These are phyloP conservation scores for Bacidia rubella DNA, from an alignment of 495 filamentous ascomycete species.

Conservation along the genomic window DNA sequence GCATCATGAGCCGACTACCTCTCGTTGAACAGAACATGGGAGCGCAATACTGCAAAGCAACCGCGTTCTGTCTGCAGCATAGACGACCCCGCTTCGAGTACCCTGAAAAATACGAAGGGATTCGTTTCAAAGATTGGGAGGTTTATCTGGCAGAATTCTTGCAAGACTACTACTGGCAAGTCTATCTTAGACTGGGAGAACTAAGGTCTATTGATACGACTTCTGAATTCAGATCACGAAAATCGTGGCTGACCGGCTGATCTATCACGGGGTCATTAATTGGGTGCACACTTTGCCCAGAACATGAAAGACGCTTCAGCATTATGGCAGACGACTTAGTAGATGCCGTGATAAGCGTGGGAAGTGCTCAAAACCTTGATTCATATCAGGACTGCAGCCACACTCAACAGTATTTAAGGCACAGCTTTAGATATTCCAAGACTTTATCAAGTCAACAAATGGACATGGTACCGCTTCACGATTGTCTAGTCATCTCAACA, in stretches of 20 bases:
- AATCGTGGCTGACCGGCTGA: not conserved
- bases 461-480: too few relatives aligned
- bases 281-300: not conserved
- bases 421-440: too few relatives aligned
- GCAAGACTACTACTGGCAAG: conserved; percentile 7
- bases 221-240: not conserved
- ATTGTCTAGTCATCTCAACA: too few relatives aligned
- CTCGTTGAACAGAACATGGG: conserved; percentile 9
- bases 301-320: not conserved
- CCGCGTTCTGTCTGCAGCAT: conserved; percentile 8
- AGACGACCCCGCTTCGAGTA: conserved; percentile 1
- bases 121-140: not conserved
- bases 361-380: too few relatives aligned
- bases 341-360: too few relatives aligned
- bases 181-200: conserved; percentile 1
- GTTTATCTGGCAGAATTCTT: conserved; percentile 3
- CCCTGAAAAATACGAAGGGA: conserved; percentile 8
- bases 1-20: conserved; percentile 1
- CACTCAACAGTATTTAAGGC: too few relatives aligned
- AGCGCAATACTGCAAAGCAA: conserved; percentile 5
- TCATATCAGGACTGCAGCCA: too few relatives aligned
- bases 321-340: too few relatives aligned
- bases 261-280: too few relatives aligned
- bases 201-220: not conserved
- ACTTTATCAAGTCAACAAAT: too few relatives aligned